Base-by-base conservation (phyloP, 345 rosid species). In the Populus pruinosa region DNA sequence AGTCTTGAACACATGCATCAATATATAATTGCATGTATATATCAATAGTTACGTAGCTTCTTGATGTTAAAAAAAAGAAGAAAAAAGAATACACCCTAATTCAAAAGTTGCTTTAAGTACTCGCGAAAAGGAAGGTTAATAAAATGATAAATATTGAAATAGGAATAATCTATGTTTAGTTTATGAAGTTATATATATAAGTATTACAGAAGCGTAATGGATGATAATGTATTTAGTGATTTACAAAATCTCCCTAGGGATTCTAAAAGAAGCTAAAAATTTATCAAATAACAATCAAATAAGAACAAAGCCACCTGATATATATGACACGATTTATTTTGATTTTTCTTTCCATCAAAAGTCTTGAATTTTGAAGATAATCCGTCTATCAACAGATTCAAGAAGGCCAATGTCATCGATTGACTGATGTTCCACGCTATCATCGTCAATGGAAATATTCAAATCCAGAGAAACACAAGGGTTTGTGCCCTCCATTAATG, bases 381-480 rank as follows among this genome's bases (percentile, higher is more conserved):
- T 82, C 76, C 83, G 71, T 59, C 88, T 83, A 80, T 93, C 98
- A 13, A 91, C 94, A 59, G 86, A 88, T 82, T 93, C 94, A 68
- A 91, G 87, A 63, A 93, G 83, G 38, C 94, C 93, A 86, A 90
- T 85, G 27, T 90, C 91, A 69, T 85, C 92, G 71, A 86, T 84
- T 2, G 88, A 84, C 50, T 85, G 80, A 72, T 84, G 89, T 33
- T 78, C 86, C 1, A 71, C 62, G 74, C 69, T 79, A 29, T 87
- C 87, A 76, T 88, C 90, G 4, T 83, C 89, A 77, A 91, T 71
- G 72, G 90, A 88, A 17, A 93, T 91, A 79, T 93, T 93, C 75
- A 93, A 87, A 87, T 93, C 98, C 72, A 93, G 81, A 6, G 92
- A 81, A 38, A 84, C 75, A n/a, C 87, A 82, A 78, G 86, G 82